phyloP scores from a whole-genome alignment of 1,284 basidiomycete genomes.

The Cryptococcus hybrid region DNA sequence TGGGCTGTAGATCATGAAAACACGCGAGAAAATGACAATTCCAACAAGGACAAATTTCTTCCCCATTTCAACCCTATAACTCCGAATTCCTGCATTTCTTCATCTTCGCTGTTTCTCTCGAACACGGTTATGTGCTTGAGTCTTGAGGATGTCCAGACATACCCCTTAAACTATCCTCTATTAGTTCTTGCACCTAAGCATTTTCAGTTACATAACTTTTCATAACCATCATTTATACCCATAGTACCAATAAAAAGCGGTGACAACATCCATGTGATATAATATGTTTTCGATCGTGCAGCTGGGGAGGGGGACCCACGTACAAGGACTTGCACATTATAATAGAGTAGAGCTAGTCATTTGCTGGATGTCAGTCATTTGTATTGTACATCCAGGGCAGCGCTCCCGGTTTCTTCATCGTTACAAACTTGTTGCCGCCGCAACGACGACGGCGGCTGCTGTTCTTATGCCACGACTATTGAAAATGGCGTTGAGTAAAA shows the following conservation, averaged over 20 bases:
- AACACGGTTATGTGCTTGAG: not conserved
- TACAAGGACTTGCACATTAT: too few relatives aligned
- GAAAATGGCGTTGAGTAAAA: too few relatives aligned
- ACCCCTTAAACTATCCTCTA: not conserved
- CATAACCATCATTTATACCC: not conserved
- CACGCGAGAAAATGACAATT: not conserved
- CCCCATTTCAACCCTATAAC: not conserved
- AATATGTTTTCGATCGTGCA: not conserved
- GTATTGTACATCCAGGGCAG: too few relatives aligned
- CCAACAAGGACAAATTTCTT: not conserved
- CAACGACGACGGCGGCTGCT: too few relatives aligned
- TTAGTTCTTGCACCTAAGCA: conserved; percentile 1
- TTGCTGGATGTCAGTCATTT: too few relatives aligned
- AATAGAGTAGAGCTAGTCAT: too few relatives aligned
- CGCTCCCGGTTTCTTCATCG: too few relatives aligned
- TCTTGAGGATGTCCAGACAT: conserved; percentile 2
- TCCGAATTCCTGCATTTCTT: not conserved
- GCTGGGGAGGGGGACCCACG: too few relatives aligned
- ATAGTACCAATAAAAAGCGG: not conserved
- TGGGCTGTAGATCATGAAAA: not conserved
- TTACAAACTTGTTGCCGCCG: too few relatives aligned
- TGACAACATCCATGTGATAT: conserved; percentile 5
- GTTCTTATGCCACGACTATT: too few relatives aligned
- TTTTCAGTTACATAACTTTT: not conserved
- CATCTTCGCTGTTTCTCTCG: not conserved